Evolutionary conservation across 441 rosid genomes (phyloP).

Genomic region (Bocquillonia castaneifolia): DNA sequence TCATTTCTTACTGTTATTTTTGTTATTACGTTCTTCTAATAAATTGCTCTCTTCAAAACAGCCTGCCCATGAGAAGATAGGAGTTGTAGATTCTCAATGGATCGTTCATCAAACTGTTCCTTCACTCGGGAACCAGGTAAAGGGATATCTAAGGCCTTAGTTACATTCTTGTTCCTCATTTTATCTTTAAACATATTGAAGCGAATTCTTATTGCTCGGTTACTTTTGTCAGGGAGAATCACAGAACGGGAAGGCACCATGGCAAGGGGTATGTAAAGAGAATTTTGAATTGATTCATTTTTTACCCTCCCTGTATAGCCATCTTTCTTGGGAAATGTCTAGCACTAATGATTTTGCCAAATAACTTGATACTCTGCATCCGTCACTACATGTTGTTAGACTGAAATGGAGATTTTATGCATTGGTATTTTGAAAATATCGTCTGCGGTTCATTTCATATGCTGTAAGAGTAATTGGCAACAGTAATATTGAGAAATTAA

Average conservation of each 20-base stretch:
- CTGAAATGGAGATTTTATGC: neutral
- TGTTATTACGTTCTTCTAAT: neutral
- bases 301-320: no score
- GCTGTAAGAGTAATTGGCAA: neutral
- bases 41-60: constrained; percentile 30
- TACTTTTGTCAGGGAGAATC: constrained; percentile 59
- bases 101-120: constrained; percentile 91
- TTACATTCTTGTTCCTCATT: neutral
- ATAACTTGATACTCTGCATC: no score
- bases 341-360: no score
- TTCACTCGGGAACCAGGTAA: constrained; percentile 89
- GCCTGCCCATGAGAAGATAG: constrained; percentile 98
- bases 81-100: constrained; percentile 98
- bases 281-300: neutral
- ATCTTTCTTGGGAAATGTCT: no score
- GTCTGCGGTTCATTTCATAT: neutral
- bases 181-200: neutral
- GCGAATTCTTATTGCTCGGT: neutral
- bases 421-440: neutral
- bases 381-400: no score
- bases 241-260: constrained; percentile 58
- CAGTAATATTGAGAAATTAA: neutral
- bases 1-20: neutral
- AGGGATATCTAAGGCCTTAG: constrained; percentile 7
- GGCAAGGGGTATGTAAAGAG: constrained; percentile 71